Evolutionary conservation across 495 filamentous ascomycete genomes (phyloP).

Genomic region (Trichoderma parareesei): DNA sequence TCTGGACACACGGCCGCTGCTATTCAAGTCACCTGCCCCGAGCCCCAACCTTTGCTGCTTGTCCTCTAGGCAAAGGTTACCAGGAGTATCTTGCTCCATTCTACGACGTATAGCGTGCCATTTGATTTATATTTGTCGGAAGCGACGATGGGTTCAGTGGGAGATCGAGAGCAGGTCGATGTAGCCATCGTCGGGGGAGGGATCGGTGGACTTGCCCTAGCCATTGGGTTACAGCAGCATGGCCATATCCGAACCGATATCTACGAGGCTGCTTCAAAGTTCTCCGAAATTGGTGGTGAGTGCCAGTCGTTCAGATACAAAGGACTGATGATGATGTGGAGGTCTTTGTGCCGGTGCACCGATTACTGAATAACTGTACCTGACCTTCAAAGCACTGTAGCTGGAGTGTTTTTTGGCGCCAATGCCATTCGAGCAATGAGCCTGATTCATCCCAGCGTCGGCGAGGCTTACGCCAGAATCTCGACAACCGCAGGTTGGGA

Average conservation of each 20-base stretch:
- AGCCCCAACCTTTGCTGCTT: no score
- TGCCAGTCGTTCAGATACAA: neutral
- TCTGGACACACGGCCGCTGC: no score
- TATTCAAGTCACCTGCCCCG: no score
- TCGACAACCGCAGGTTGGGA: conserved; percentile 19
- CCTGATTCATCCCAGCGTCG: conserved; percentile 37
- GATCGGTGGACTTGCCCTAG: neutral
- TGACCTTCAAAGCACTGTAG: conserved; percentile 14
- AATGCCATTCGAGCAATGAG: conserved; percentile 47
- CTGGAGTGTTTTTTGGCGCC: conserved; percentile 48
- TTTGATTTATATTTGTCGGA: neutral
- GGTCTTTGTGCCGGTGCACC: no score
- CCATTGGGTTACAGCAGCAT: conserved; percentile 1
- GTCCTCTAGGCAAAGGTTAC: no score
- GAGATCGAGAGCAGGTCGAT: neutral
- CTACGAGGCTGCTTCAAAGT: conserved; percentile 36
- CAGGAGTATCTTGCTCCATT: no score
- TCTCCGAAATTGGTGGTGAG: conserved; percentile 37
- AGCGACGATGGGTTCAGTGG: neutral
- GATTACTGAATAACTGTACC: no score
- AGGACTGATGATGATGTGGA: neutral
- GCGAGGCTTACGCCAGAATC: conserved; percentile 23
- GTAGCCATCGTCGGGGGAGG: conserved; percentile 7
- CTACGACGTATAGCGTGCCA: no score
- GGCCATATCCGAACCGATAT: conserved; percentile 28